Evolutionary conservation across 148 eudicot species (phyloP), one percentile per base, ranked within the genome.

Genomic region (Rhododendron kiyosumense): DNA sequence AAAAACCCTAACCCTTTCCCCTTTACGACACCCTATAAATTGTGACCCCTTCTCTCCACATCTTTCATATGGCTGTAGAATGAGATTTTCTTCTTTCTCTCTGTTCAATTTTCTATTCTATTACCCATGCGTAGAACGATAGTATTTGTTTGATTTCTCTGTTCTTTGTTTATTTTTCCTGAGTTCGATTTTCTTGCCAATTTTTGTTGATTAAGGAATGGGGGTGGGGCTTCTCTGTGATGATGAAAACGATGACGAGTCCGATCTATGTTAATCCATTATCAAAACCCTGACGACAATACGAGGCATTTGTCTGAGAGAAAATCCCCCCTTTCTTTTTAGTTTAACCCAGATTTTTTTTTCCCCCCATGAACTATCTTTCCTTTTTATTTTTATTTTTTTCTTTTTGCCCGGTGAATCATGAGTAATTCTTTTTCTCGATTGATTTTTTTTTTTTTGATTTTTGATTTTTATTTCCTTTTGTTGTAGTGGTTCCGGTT

Each of bases 261-360:
- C 78, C 78, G 78, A 74, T 73, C 2, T 9, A 30, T 73, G 32
- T 73, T 73, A 30, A 73, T 73, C 78, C 78, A 73, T 32, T 69
- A 4, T 74, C 24, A 11, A 32, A 32, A 36, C 78, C 78, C 2
- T 74, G 78, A 74, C 46, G 78, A 74, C 78, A 0, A 32, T 4
- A 34, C 46, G 78, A 74, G 78, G 78, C 78, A 74, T 74, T 74
- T 74, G 78, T 74, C 78, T 74, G 78, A 74, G 45, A 74, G 46
- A 17, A 10, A 71, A 32, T 15, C 34, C 75, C 5, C 77, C 78
- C 45, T 14, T 34, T 15, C 8, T 74, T 6, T 20, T 17, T 36
- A 15, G 1, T 74, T 36, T 74, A 0, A 28, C 17, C 15, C 71
- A 59, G 65, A 4, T n/a, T 69, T 2, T 10, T 65, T n/a, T 41